Base-by-base conservation (phyloP, 805 yeast genomes). In the Cyberlindnera saturnus region DNA sequence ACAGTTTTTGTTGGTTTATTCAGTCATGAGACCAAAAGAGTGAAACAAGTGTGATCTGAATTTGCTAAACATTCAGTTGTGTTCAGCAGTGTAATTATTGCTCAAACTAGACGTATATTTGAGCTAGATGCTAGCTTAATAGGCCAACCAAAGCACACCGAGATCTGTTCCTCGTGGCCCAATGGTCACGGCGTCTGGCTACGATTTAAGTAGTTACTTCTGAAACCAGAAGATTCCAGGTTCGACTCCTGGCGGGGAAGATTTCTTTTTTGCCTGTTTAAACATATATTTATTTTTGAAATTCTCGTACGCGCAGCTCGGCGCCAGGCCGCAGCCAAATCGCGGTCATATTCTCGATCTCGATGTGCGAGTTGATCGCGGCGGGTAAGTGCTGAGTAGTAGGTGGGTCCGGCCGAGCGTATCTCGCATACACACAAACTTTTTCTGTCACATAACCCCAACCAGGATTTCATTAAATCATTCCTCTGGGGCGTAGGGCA, bases 121-220 rank as follows among this genome's bases (percentile, higher is more conserved):
- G n/a, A n/a, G n/a, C n/a, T n/a, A n/a, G n/a, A n/a, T n/a, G n/a
- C n/a, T n/a, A n/a, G 18, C 18, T 17, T 17, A 17, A 17, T 4
- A 17, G 18, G 18, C 18, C 4, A 17, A 4, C 18, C 4, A 3
- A 17, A 17, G 18, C 18, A 17, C 3, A 17, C 4, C 33, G 11
- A 31, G 16, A 55, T 58, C 69, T 67, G 72, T 76, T 76, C 81
- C 81, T 76, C 81, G 78, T 76, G 81, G 81, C 81, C 81, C 79
- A 76, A 76, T 76, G 81, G 81, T 76, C 79, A 75, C 76, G 81
- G 81, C 81, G 81, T 76, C 79, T 74, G 81, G 80, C 81, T 76
- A 75, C 81, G 81, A 71, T 67, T 61, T 59, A 49, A 52, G 69
- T 67, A 63, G 72, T 60, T 50, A 58, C 61, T 47, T 71, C 74